Base-by-base conservation (phyloP, 441 rosid species). In the Biscutella auriculata region DNA sequence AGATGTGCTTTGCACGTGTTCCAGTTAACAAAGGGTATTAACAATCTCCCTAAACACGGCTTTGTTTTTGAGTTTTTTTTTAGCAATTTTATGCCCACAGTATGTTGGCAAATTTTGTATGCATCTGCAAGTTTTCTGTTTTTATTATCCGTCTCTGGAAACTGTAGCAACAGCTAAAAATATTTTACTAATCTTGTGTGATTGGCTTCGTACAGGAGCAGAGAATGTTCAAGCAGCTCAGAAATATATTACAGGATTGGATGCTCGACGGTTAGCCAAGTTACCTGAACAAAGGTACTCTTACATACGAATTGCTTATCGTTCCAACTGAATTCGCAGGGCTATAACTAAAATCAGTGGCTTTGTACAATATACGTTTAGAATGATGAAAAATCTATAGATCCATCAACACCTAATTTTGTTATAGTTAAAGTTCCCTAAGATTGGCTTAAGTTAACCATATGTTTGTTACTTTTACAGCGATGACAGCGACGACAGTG, bases 201-300 rank as follows among this genome's bases (percentile, higher is more conserved):
- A 9, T 47, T 28, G 48, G 42, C 50, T 15, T 30, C 61, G n/a
- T 33, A 5, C 80, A 93, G 97, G 95, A 37, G 16, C 78, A 1
- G 99, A 94, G 67, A 70, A 78, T 71, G 79, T 94, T 71, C 95
- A 83, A 71, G 81, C 83, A 25, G 88, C 97, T 33, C 97, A 94
- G 62, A 94, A 84, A 67, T 94, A 77, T 53, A 94, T 94, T 17
- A 85, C 97, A 8, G 97, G 99, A 61, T 76, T 94, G 79, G 99
- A 90, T 70, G 97, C 99, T 19, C 86, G 97, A 67, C 78, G 95
- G 47, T 78, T 94, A 51, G 63, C 99, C 16, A 94, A 90, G 73
- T 71, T 73, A 34, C 72, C 87, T 16, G 97, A 94, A 44, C 72
- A 77, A 19, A 90, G 99, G 99, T 90, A 77, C 57, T 36, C 35